Evolutionary conservation across 805 yeast species (phyloP).

Genomic region (Teunomyces barrocoloradensis): DNA sequence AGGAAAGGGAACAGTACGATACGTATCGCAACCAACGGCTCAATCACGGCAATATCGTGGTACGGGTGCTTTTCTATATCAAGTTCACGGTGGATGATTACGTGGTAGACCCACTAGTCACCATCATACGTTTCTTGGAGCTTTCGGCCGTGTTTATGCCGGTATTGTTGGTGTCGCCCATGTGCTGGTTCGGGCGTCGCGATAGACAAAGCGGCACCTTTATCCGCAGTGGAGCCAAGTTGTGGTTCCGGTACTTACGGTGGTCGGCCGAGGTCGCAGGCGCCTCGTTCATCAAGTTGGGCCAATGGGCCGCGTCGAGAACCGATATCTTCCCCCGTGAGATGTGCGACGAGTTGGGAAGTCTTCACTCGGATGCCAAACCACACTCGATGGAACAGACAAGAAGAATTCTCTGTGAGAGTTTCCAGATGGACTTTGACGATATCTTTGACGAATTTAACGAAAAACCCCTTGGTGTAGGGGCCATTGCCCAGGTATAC

Average conservation of each 20-base stretch:
- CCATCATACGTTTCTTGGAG: slow-evolving; percentile 67
- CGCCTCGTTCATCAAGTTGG: slow-evolving; percentile 86
- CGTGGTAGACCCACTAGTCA: slow-evolving; percentile 65
- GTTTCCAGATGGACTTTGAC: slow-evolving; percentile 58
- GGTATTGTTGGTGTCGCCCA: slow-evolving; percentile 61
- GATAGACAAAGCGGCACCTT: slow-evolving; percentile 24
- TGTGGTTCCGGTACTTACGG: slow-evolving; percentile 71
- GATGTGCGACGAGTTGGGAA: slow-evolving; percentile 72
- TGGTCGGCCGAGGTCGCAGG: slow-evolving; percentile 80
- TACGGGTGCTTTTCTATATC: slow-evolving; percentile 36
- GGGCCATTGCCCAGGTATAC: slow-evolving; percentile 97
- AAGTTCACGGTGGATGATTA: slow-evolving; percentile 50
- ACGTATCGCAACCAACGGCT: slow-evolving; percentile 28
- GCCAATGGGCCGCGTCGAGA: slow-evolving; percentile 99
- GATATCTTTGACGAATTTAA: slow-evolving; percentile 79
- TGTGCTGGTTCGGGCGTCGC: slow-evolving; percentile 53
- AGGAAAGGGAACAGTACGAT: slow-evolving; percentile 39
- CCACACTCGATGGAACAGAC: slow-evolving; percentile 69
- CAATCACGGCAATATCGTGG: slow-evolving; percentile 18
- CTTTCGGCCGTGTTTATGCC: slow-evolving; percentile 69
- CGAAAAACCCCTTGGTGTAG: slow-evolving; percentile 85
- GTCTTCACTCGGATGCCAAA: slow-evolving; percentile 79
- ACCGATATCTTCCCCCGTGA: slow-evolving; percentile 85
- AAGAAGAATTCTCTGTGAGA: slow-evolving; percentile 50
- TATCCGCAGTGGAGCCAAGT: slow-evolving; percentile 56